Evolutionary conservation across 345 rosid genomes (phyloP).

Genomic region (Eucalyptus curtisii): DNA sequence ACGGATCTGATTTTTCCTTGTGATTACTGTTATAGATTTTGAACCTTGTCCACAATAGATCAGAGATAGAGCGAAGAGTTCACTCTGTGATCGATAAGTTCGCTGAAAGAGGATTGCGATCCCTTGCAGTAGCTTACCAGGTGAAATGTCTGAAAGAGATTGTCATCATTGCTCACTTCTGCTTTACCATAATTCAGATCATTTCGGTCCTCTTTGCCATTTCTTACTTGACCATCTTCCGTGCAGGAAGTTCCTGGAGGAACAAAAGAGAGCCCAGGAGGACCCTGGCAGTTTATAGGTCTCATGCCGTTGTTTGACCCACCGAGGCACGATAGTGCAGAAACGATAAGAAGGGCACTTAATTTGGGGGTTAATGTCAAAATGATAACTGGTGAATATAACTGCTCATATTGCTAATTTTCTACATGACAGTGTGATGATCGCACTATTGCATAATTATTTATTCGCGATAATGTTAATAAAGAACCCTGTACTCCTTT

Average conservation of each 20-base stretch:
- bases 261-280: slow-evolving; percentile 45
- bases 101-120: slow-evolving; percentile 49
- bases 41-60: slow-evolving; percentile 39
- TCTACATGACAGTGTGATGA: neutral
- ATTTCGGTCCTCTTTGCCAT: neutral
- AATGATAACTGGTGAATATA: slow-evolving; percentile 43
- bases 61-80: slow-evolving; percentile 47
- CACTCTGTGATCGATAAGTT: slow-evolving; percentile 45
- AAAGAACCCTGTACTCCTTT: neutral
- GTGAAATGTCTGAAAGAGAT: neutral
- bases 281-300: slow-evolving; percentile 53
- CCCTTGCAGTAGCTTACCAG: slow-evolving; percentile 62
- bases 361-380: slow-evolving; percentile 63
- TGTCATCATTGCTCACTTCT: neutral
- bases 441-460: neutral
- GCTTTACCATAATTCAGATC: neutral
- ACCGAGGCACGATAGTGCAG: slow-evolving; percentile 59
- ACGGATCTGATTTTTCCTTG: neutral
- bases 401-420: neutral
- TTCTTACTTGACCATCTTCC: neutral
- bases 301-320: slow-evolving; percentile 62
- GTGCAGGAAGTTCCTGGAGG: slow-evolving; percentile 58
- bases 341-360: slow-evolving; percentile 44
- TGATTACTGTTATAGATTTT: slow-evolving; percentile 14
- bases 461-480: neutral